Conservation (phyloP, 345 rosid genomes). For the Boechera stricta region DNA sequence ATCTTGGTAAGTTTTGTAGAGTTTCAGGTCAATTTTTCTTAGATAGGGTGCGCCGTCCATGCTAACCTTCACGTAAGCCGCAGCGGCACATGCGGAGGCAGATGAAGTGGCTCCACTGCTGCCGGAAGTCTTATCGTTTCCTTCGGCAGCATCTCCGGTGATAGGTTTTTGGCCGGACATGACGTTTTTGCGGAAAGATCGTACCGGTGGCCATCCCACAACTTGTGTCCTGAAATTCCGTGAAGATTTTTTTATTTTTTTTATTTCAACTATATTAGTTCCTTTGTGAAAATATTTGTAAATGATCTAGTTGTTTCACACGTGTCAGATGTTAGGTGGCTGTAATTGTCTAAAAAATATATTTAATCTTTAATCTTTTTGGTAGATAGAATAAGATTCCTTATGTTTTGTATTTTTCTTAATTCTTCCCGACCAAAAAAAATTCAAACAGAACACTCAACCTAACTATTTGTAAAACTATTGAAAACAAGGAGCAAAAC, state of each 20-base stretch:
- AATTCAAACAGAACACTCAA: constrained; percentile 13
- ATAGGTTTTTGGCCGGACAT: constrained; percentile 64
- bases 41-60: constrained; percentile 94
- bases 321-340: constrained; percentile 43
- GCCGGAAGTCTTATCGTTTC: constrained; percentile 44
- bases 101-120: constrained; percentile 43
- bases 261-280: neutral
- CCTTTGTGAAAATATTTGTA: neutral
- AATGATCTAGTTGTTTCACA: constrained; percentile 23
- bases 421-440: constrained; percentile 58
- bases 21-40: constrained; percentile 77
- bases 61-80: constrained; percentile 77
- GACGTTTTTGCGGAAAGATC: constrained; percentile 72
- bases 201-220: constrained; percentile 90
- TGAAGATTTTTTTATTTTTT: neutral
- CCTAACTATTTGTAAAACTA: neutral
- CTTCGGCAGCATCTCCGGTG: constrained; percentile 26
- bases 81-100: constrained; percentile 7
- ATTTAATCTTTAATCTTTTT: constrained; percentile 2
- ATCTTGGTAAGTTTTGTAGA: constrained; percentile 71
- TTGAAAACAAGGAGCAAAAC: constrained; percentile 20
- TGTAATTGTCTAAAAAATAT: constrained; percentile 27
- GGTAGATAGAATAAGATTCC: constrained; percentile 61
- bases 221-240: constrained; percentile 69
- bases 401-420: constrained; percentile 67